Base-by-base conservation (phyloP, 2,329 filamentous ascomycete genomes). In the Aspergillus tamarii region DNA sequence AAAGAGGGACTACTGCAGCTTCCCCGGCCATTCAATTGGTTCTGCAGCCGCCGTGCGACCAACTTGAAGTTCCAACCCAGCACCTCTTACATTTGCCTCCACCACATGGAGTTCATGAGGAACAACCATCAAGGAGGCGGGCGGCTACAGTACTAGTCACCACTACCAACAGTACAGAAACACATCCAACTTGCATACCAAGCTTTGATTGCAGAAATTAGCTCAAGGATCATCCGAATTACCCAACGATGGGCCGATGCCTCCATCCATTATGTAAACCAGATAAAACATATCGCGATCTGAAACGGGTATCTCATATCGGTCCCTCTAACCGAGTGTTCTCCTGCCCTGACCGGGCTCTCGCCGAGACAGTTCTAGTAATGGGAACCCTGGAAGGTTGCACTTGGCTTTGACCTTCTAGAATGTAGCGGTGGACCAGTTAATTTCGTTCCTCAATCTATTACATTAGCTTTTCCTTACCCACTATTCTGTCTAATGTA, bases 181-280 rank as follows among this genome's bases (percentile, higher is more conserved):
- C 45, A 48, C 21, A 23, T 28, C n/a, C 45, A 48, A 48, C 16
- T 19, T 19, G 30, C 28, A 52, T 52, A 52, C 48, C 28, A 52
- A 52, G 48, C 48, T 52, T 52, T 32, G 48, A 52, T 52, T 52
- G 48, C 26, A 52, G 28, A 21, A n/a, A 52, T 52, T 52, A 52
- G 48, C 48, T 52, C 48, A 52, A 52, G 48, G 48, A 52, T 34
- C 48, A 32, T 52, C 48, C 48, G 9, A 52, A n/a, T 19, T 34
- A 32, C 28, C 48, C 48, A 52, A n/a, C 16, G 28, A 52, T 52
- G 28, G 48, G 48, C 28, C 21, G n/a, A 55, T 39, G n/a, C 34
- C 34, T 39, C 45, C 52, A 54, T 54, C 52, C 19, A 28, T 54
- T 54, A 54, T 34, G 52, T 54, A 54, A 54, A 28, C 23, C 7